Conservation (phyloP, 1,139 yeast genomes). For the Candida sp. region DNA sequence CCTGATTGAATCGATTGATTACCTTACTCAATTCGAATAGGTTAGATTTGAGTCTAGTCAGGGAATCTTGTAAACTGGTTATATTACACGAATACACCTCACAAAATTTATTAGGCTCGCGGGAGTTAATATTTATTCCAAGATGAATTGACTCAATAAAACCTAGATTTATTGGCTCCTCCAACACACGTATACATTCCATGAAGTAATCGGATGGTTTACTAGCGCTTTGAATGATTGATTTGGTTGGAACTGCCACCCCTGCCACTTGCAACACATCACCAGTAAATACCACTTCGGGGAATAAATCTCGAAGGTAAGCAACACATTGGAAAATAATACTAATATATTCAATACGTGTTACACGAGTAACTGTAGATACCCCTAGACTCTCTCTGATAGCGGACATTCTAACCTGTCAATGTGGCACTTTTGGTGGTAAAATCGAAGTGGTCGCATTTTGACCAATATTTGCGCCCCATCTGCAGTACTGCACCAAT, state of each 20-base stretch:
- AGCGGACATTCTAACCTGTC: no score
- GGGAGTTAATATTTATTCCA: not conserved
- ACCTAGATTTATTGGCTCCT: not conserved
- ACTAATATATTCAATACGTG: not conserved
- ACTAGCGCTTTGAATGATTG: not conserved
- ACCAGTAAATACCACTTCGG: not conserved
- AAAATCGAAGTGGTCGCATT: no score
- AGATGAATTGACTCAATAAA: not conserved
- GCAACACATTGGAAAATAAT: conserved; percentile 5
- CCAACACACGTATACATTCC: not conserved
- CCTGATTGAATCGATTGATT: not conserved
- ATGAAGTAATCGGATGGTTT: not conserved
- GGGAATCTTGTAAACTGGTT: not conserved
- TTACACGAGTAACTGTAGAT: not conserved
- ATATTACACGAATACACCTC: not conserved
- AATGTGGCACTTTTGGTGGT: not conserved
- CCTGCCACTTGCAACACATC: not conserved
- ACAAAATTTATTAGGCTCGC: not conserved
- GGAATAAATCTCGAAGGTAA: conserved; percentile 6
- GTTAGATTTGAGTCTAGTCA: no score
- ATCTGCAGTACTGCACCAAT: no score
- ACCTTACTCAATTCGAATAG: not conserved
- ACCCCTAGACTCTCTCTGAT: no score
- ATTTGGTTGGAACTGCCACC: not conserved
- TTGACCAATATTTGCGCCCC: no score